Evolutionary conservation across 768 basidiomycete genomes (phyloP).

Genomic region (Guyanaporus albipodus): DNA sequence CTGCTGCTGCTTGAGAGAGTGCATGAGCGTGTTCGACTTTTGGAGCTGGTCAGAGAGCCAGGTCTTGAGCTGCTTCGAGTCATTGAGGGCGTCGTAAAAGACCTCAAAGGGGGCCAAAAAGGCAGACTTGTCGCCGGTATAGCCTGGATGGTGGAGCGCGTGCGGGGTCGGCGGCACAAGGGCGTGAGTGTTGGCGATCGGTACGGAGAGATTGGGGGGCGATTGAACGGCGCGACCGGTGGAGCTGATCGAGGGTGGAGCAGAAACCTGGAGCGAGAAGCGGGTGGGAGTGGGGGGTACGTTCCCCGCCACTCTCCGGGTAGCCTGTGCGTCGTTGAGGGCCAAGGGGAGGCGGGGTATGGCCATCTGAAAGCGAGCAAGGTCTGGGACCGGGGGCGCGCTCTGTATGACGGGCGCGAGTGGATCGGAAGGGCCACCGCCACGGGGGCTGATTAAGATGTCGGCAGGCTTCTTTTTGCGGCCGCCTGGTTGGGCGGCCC

Average conservation of each 20-base stretch:
- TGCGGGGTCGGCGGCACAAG: slow-evolving; percentile 69
- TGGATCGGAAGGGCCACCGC: slow-evolving; percentile 47
- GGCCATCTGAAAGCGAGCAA: slow-evolving; percentile 55
- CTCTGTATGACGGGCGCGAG: slow-evolving; percentile 70
- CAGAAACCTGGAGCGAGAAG: slow-evolving; percentile 42
- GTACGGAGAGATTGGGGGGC: slow-evolving; percentile 57
- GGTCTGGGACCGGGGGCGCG: slow-evolving; percentile 57
- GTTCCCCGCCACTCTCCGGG: slow-evolving; percentile 49
- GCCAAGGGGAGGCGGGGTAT: slow-evolving; percentile 61
- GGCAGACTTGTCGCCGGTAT: slow-evolving; percentile 62
- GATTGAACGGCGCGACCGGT: slow-evolving; percentile 38
- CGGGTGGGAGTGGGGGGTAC: slow-evolving; percentile 74
- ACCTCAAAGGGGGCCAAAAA: slow-evolving; percentile 80
- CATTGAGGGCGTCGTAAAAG: slow-evolving; percentile 83
- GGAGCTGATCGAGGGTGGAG: slow-evolving; percentile 20
- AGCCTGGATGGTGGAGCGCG: slow-evolving; percentile 57
- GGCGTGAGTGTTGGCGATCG: slow-evolving; percentile 57
- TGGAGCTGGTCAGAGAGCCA: slow-evolving; percentile 75
- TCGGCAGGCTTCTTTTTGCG: slow-evolving; percentile 74
- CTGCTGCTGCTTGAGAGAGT: slow-evolving; percentile 53
- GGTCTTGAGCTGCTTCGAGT: slow-evolving; percentile 71
- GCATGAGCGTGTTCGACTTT: slow-evolving; percentile 53
- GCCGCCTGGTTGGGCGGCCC: slow-evolving; percentile 58
- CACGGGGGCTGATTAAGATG: slow-evolving; percentile 71
- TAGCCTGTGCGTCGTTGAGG: slow-evolving; percentile 40